Conservation (phyloP, 805 yeast species). For the Phaffomyces opuntiae region DNA sequence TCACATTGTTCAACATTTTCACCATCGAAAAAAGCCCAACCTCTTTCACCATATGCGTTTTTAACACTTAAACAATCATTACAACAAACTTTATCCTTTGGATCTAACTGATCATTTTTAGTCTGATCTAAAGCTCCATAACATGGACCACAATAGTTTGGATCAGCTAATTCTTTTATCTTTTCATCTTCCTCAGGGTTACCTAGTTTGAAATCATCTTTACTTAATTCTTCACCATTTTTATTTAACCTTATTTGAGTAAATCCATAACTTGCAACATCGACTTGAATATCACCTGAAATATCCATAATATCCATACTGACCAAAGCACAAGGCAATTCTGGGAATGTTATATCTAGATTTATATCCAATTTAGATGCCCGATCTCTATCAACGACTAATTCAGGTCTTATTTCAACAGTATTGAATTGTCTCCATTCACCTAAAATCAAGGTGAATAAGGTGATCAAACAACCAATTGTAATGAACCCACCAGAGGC, state of each 20-base stretch:
- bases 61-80: slow-evolving; percentile 79
- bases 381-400: slow-evolving; percentile 82
- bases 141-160: slow-evolving; percentile 78
- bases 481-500: slow-evolving; percentile 89
- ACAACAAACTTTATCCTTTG: slow-evolving; percentile 57
- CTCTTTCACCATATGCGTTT: slow-evolving; percentile 64
- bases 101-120: slow-evolving; percentile 32
- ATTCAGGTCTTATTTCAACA: slow-evolving; percentile 67
- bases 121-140: slow-evolving; percentile 72
- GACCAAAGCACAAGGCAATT: slow-evolving; percentile 77
- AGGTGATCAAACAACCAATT: slow-evolving; percentile 54
- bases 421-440: slow-evolving; percentile 74
- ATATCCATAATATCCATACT: slow-evolving; percentile 85
- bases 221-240: slow-evolving; percentile 41
- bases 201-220: slow-evolving; percentile 36
- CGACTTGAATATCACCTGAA: slow-evolving; percentile 77
- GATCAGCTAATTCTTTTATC: slow-evolving; percentile 22
- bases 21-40: slow-evolving; percentile 93
- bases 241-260: slow-evolving; percentile 55
- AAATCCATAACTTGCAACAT: slow-evolving; percentile 65
- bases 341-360: slow-evolving; percentile 76
- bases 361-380: slow-evolving; percentile 70
- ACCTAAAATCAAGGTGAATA: slow-evolving; percentile 53
- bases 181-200: slow-evolving; percentile 19
- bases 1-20: slow-evolving; percentile 85